Conservation (phyloP, 768 basidiomycete genomes). For the Lentinula sp. region DNA sequence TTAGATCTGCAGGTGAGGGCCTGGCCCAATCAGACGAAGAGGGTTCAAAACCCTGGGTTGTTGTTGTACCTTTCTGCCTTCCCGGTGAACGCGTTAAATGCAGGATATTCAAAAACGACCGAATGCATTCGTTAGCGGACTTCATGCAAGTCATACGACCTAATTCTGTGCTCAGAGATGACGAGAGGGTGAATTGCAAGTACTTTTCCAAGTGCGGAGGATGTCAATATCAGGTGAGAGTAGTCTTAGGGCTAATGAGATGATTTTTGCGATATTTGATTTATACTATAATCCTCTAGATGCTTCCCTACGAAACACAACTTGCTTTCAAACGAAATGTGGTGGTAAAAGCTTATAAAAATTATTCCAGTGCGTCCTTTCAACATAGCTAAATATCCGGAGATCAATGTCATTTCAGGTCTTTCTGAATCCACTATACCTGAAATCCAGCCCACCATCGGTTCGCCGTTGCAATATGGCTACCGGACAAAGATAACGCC, state of each 20-base stretch:
- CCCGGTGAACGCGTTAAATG: slow-evolving; percentile 78
- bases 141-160: slow-evolving; percentile 58
- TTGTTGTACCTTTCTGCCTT: slow-evolving; percentile 79
- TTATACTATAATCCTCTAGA: slow-evolving; percentile 32
- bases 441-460: slow-evolving; percentile 62
- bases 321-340: slow-evolving; percentile 83
- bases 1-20: slow-evolving; percentile 49
- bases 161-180: slow-evolving; percentile 63
- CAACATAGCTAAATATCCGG: not conserved
- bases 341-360: slow-evolving; percentile 76
- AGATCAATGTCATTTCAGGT: slow-evolving; percentile 26
- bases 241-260: not conserved
- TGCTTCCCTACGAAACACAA: slow-evolving; percentile 84
- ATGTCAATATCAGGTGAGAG: slow-evolving; percentile 84
- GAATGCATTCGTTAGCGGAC: slow-evolving; percentile 73
- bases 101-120: slow-evolving; percentile 63
- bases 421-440: slow-evolving; percentile 58
- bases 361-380: slow-evolving; percentile 52
- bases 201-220: slow-evolving; percentile 90
- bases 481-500: slow-evolving; percentile 98
- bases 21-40: slow-evolving; percentile 47
- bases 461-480: slow-evolving; percentile 84
- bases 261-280: not conserved
- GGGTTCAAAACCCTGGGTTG: slow-evolving; percentile 61
- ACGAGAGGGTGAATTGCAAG: slow-evolving; percentile 61